Evolutionary conservation across 805 yeast genomes (phyloP).

Genomic region (Saccharomycopsis oosterbeekiorum): DNA sequence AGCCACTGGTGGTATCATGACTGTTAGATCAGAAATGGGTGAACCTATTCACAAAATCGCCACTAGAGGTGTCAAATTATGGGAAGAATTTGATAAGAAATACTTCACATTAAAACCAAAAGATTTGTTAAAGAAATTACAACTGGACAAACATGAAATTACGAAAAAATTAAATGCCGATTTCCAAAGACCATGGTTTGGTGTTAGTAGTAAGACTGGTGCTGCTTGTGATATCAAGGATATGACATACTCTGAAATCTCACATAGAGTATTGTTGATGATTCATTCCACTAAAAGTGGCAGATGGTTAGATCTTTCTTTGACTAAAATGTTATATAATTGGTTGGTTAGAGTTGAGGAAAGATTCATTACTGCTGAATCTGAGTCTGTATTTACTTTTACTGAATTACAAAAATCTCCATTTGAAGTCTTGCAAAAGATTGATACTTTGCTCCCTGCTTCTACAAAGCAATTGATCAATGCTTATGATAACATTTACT

Average conservation of each 20-base stretch:
- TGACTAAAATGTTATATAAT: constrained; percentile 80
- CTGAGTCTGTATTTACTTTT: constrained; percentile 65
- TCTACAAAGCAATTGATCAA: constrained; percentile 77
- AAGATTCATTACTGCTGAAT: constrained; percentile 60
- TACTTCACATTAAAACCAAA: constrained; percentile 85
- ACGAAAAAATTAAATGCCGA: constrained; percentile 82
- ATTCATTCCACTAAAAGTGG: constrained; percentile 55
- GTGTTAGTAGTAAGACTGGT: constrained; percentile 50
- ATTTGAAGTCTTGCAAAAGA: constrained; percentile 42
- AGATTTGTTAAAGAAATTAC: constrained; percentile 71
- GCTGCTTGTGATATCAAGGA: constrained; percentile 87
- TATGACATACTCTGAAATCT: constrained; percentile 92
- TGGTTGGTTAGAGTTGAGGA: constrained; percentile 93
- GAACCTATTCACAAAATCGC: constrained; percentile 99
- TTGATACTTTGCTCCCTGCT: constrained; percentile 61
- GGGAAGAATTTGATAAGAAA: constrained; percentile 96
- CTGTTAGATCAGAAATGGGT: constrained; percentile 98
- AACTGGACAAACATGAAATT: constrained; percentile 77
- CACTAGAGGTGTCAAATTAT: constrained; percentile 92
- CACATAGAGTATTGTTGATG: constrained; percentile 77
- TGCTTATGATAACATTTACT: constrained; percentile 92
- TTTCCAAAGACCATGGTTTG: constrained; percentile 98
- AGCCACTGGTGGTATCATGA: constrained; percentile 94
- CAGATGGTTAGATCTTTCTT: constrained; percentile 81
- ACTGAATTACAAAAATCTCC: constrained; percentile 64